A percentile compares a stretch with the other conserved stretches of the same genome.
Conservation (phyloP, 129 eudicot species). For the Flaveria trinervia region DNA sequence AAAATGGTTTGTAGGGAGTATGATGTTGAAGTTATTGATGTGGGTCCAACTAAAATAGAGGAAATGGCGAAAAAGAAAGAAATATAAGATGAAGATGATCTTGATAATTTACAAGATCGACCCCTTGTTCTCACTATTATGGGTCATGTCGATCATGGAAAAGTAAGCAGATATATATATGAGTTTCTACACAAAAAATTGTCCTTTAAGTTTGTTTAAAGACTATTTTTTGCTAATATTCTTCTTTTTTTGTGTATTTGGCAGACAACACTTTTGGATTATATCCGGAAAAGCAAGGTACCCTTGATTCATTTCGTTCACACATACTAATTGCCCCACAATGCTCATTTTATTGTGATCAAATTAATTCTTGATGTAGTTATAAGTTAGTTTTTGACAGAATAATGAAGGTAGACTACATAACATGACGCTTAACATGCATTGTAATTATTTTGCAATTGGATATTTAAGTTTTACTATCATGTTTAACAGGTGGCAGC, state of each 20-base stretch:
- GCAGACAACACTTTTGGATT: slow-evolving; percentile 96
- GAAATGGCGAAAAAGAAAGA: slow-evolving; percentile 89
- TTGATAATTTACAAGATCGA: slow-evolving; percentile 76
- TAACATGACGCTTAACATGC: neutral
- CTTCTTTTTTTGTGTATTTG: slow-evolving; percentile 20
- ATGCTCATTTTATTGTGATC: slow-evolving; percentile 2
- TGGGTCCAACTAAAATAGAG: slow-evolving; percentile 53
- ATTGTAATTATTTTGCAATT: slow-evolving; percentile 5
- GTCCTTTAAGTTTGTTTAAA: neutral
- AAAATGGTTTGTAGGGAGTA: slow-evolving; percentile 87
- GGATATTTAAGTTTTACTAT: slow-evolving; percentile 31
- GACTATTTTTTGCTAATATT: neutral
- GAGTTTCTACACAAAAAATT: neutral
- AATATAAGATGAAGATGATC: slow-evolving; percentile 76
- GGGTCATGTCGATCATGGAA: slow-evolving; percentile 99
- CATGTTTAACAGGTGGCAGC: slow-evolving; percentile 76
- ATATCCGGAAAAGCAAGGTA: slow-evolving; percentile 93
- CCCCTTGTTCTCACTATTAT: slow-evolving; percentile 95
- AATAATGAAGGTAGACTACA: neutral
- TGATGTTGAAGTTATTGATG: slow-evolving; percentile 92
- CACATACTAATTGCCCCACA: neutral
- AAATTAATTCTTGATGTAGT: slow-evolving; percentile 18
- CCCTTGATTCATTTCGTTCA: slow-evolving; percentile 23
- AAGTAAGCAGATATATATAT: slow-evolving; percentile 44
- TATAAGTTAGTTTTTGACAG: slow-evolving; percentile 3